Evolutionary conservation across 179 eudicot species (phyloP).

Genomic region (Beta macrorhiza): DNA sequence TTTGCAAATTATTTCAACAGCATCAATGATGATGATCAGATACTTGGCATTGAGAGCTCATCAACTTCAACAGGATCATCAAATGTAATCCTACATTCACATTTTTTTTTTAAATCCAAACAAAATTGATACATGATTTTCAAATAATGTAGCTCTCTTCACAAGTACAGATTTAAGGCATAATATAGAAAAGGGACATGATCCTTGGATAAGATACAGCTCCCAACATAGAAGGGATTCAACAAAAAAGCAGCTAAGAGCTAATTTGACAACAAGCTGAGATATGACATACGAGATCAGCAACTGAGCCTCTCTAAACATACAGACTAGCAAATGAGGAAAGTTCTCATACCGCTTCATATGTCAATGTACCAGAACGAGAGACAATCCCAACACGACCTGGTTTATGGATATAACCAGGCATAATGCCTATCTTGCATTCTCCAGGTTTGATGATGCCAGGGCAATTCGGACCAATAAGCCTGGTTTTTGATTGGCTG

Average conservation of each 20-base stretch:
- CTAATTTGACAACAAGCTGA: not conserved
- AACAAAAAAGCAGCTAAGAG: not conserved
- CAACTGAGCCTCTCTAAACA: not conserved
- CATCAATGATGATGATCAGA: not conserved
- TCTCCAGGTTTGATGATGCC: constrained; percentile 99
- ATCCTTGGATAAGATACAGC: not conserved
- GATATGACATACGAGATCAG: not conserved
- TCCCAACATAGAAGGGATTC: not conserved
- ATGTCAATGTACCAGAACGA: constrained; percentile 96
- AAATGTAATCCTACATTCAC: not conserved
- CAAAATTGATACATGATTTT: not conserved
- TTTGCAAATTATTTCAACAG: not conserved
- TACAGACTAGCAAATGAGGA: constrained; percentile 11
- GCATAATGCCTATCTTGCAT: constrained; percentile 98
- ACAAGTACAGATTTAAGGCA: not conserved
- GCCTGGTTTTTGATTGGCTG: constrained; percentile 74
- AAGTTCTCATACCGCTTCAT: constrained; percentile 80
- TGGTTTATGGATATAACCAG: constrained; percentile 98
- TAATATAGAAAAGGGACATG: not conserved
- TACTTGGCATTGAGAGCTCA: not conserved
- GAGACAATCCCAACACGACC: constrained; percentile 99
- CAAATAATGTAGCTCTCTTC: not conserved
- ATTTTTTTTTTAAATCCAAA: too few species aligned
- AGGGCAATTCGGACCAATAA: constrained; percentile 98
- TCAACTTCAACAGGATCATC: not conserved